Percentiles rank a stretch among this genome's conserved stretches.
Evolutionary conservation across 352 stramenopile genomes (phyloP).

Genomic region (Phytophthora hybrid): DNA sequence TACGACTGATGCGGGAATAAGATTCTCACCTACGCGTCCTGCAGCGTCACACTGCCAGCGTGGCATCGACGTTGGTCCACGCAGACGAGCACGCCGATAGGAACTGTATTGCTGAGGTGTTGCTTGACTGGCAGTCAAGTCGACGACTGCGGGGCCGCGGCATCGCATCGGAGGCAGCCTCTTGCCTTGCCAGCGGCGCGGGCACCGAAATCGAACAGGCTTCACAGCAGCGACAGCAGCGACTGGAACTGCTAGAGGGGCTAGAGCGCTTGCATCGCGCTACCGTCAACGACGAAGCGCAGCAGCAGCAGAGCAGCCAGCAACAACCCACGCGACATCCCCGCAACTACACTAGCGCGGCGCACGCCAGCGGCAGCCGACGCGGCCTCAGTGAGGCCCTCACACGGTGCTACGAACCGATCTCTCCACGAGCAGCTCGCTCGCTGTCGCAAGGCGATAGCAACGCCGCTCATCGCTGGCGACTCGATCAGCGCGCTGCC

Average conservation of each 20-base stretch:
- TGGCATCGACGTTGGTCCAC: not conserved
- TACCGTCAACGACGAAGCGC: not conserved
- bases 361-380: conserved; percentile 18
- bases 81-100: not conserved
- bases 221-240: not conserved
- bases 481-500: conserved; percentile 8
- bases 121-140: no score
- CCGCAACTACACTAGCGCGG: not conserved
- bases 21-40: not conserved
- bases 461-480: conserved; percentile 17
- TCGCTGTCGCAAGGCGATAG: conserved; percentile 19
- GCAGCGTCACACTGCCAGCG: not conserved
- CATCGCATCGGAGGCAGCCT: not conserved
- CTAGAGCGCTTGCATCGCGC: not conserved
- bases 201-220: not conserved
- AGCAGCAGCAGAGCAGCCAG: not conserved
- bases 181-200: no score
- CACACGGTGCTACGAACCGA: not conserved
- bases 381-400: no score
- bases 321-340: not conserved
- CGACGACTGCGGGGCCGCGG: not conserved
- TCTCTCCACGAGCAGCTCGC: not conserved
- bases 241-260: not conserved
- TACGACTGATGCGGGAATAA: conserved; percentile 1
- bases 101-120: not conserved